phyloP scores from a whole-genome alignment of 352 stramenopile species.

The Albugo laibachii region DNA sequence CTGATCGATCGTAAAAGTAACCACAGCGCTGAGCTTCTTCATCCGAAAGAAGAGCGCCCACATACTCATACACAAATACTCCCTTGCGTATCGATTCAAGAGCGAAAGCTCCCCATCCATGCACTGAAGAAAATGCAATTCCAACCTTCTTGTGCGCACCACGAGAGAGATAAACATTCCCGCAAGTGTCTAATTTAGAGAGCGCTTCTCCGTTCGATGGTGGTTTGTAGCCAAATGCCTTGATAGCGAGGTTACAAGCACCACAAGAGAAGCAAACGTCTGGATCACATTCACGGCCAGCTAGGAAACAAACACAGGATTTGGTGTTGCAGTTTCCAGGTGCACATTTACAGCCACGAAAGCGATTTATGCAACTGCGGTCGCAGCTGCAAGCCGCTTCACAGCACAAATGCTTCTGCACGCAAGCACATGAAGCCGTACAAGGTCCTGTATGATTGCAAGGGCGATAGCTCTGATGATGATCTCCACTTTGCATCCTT shows the following conservation, averaged over 20 bases:
- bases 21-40: slow-evolving; percentile 13
- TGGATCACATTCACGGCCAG: slow-evolving; percentile 32
- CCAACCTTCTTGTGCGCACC: slow-evolving; percentile 1
- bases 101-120: slow-evolving; percentile 25
- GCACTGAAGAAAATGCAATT: slow-evolving; percentile 1
- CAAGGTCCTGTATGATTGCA: slow-evolving; percentile 8
- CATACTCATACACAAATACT: slow-evolving; percentile 6
- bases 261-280: slow-evolving; percentile 27
- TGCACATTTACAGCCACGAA: slow-evolving; percentile 27
- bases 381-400: slow-evolving; percentile 23
- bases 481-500: neutral
- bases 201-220: neutral
- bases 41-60: slow-evolving; percentile 4
- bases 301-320: slow-evolving; percentile 25
- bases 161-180: neutral
- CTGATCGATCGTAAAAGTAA: slow-evolving; percentile 23
- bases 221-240: slow-evolving; percentile 6
- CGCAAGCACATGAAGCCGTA: slow-evolving; percentile 3
- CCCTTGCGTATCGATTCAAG: slow-evolving; percentile 5
- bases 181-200: neutral
- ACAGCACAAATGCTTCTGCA: slow-evolving; percentile 20
- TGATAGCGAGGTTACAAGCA: slow-evolving; percentile 18
- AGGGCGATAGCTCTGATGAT: slow-evolving; percentile 3
- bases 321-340: slow-evolving; percentile 22
- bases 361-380: slow-evolving; percentile 24